Evolutionary conservation across 169 alveolate genomes (phyloP).

Genomic region (Ichthyophthirius multifiliis): DNA sequence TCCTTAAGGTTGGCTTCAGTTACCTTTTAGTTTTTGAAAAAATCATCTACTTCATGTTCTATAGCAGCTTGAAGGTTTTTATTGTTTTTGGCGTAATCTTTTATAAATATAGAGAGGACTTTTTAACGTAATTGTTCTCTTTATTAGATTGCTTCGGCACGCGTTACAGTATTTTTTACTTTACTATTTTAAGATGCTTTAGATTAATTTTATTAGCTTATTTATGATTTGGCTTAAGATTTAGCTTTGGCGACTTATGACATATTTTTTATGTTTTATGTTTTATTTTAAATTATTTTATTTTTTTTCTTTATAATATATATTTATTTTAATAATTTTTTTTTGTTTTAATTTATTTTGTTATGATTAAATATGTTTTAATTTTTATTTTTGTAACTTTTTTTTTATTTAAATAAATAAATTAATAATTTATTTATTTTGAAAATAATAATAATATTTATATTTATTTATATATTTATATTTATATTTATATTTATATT

Average conservation of each 20-base stretch:
- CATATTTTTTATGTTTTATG: background rate
- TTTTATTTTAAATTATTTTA: background rate
- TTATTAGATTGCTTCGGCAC: conserved; percentile 18
- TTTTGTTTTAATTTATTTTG: background rate
- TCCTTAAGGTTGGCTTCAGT: conserved; percentile 28
- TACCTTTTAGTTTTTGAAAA: conserved; percentile 18
- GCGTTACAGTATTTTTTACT: background rate
- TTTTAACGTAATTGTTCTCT: conserved; percentile 45
- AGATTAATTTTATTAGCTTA: no score
- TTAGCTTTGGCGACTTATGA: background rate
- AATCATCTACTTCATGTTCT: conserved; percentile 24
- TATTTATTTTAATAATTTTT: background rate
- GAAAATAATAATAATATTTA: no score
- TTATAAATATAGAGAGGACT: conserved; percentile 28
- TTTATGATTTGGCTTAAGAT: no score
- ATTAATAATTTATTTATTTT: background rate
- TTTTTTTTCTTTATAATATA: background rate
- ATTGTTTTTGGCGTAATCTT: conserved; percentile 33
- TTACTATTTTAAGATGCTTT: background rate
- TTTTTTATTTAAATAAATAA: background rate
- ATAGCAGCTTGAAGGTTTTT: conserved; percentile 27
- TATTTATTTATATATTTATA: no score
- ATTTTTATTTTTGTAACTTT: background rate
- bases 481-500: no score
- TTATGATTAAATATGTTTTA: background rate